phyloP scores from a whole-genome alignment of 2,329 filamentous ascomycete genomes.

The Bipolaris bicolor region DNA sequence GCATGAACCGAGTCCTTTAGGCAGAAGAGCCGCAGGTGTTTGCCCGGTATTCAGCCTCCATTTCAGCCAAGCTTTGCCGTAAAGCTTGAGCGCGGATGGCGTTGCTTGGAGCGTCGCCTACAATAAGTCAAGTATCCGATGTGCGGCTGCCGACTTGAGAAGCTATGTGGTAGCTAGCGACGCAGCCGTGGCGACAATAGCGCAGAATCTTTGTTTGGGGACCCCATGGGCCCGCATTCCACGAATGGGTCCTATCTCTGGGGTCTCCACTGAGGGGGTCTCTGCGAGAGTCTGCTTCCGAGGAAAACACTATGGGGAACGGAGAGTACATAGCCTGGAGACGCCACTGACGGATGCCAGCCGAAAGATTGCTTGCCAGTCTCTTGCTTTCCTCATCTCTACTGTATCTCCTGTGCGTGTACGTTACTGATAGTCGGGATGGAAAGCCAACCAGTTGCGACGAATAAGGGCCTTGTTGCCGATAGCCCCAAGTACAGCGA shows the following conservation, averaged over 20 bases:
- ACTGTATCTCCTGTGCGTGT: not conserved
- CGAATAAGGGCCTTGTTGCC: conserved; percentile 14
- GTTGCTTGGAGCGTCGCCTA: conserved; percentile 2
- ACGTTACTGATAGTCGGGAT: not conserved
- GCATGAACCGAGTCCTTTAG: not conserved
- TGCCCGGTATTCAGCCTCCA: not conserved
- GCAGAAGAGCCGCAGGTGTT: conserved; percentile 1
- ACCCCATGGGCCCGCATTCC: conserved; percentile 13
- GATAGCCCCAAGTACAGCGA: conserved; percentile 17
- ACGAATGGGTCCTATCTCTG: conserved; percentile 18
- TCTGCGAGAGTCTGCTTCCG: conserved; percentile 8
- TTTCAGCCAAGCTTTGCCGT: conserved; percentile 16
- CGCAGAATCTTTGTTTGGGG: conserved; percentile 13
- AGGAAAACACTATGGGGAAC: not conserved
- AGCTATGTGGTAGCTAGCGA: conserved; percentile 16
- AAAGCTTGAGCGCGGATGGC: conserved; percentile 16
- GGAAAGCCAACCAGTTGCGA: conserved; percentile 5
- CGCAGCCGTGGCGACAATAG: conserved; percentile 10
- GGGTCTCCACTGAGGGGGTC: conserved; percentile 26
- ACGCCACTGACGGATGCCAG: not conserved
- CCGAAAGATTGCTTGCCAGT: not conserved
- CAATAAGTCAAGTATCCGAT: conserved; percentile 5
- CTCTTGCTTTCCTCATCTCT: not conserved
- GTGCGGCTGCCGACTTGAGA: conserved; percentile 16
- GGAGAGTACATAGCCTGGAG: conserved; percentile 20